Evolutionary conservation across 1,284 basidiomycete genomes (phyloP).

Genomic region (Apiotrichum gamsii): DNA sequence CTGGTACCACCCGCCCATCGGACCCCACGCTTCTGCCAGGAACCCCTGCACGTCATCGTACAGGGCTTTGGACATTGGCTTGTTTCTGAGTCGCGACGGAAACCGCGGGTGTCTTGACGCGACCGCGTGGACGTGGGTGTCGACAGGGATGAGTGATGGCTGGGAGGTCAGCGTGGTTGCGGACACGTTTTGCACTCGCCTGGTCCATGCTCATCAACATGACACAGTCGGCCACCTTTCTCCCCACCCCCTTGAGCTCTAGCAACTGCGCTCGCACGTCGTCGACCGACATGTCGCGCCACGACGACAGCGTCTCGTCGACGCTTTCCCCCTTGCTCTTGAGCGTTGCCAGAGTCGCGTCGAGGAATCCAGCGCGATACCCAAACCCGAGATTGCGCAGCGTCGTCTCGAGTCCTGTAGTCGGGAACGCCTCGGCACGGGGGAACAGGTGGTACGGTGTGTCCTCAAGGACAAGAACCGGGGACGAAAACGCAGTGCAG

Average conservation of each 20-base stretch:
- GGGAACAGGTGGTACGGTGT: slow-evolving; percentile 78
- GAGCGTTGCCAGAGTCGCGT: slow-evolving; percentile 73
- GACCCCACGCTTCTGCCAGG: slow-evolving; percentile 66
- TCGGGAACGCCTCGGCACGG: slow-evolving; percentile 59
- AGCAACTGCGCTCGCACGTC: slow-evolving; percentile 60
- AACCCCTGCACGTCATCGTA: slow-evolving; percentile 69
- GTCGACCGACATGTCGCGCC: slow-evolving; percentile 20
- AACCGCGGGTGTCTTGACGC: slow-evolving; percentile 75
- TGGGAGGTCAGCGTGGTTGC: slow-evolving; percentile 36
- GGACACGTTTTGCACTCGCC: slow-evolving; percentile 48
- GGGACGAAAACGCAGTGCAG: slow-evolving; percentile 62
- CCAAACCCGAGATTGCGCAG: slow-evolving; percentile 87
- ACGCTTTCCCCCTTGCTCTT: slow-evolving; percentile 36
- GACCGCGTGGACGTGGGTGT: slow-evolving; percentile 86
- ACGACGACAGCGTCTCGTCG: slow-evolving; percentile 22
- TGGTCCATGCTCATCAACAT: slow-evolving; percentile 93
- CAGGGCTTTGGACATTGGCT: slow-evolving; percentile 65
- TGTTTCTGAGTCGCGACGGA: slow-evolving; percentile 48
- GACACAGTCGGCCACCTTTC: slow-evolving; percentile 94
- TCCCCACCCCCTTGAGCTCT: slow-evolving; percentile 80
- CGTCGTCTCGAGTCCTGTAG: slow-evolving; percentile 56
- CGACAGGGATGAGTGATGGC: slow-evolving; percentile 80
- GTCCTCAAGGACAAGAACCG: slow-evolving; percentile 49
- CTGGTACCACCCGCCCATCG: slow-evolving; percentile 87
- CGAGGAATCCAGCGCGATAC: slow-evolving; percentile 86